phyloP scores from a whole-genome alignment of 768 basidiomycete species.

The Omphalotus guepiniiformis region DNA sequence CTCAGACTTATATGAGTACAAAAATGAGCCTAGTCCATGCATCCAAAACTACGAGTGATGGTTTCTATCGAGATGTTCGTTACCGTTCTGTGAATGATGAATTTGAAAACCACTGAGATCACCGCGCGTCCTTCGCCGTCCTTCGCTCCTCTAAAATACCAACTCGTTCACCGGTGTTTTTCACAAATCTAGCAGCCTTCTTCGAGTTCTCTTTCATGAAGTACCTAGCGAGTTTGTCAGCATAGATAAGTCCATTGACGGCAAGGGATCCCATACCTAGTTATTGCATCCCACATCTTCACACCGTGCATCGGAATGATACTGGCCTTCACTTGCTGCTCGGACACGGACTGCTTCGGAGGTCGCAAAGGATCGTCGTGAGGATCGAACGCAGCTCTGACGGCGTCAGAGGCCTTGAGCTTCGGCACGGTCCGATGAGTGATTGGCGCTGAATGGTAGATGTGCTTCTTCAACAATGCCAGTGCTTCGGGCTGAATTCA shows the following conservation, averaged over 20 bases:
- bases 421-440: constrained; percentile 52
- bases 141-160: constrained; percentile 5
- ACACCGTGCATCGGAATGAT: constrained; percentile 49
- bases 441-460: constrained; percentile 50
- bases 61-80: too few relatives aligned
- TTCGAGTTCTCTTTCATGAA: constrained; percentile 11
- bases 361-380: constrained; percentile 41
- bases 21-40: background rate
- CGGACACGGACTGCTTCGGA: constrained; percentile 53
- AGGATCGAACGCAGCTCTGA: constrained; percentile 47
- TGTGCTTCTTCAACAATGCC: constrained; percentile 50
- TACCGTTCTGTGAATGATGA: too few relatives aligned
- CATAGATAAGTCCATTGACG: constrained; percentile 4
- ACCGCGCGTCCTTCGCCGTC: background rate
- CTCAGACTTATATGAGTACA: constrained; percentile 2
- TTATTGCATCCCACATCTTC: constrained; percentile 48
- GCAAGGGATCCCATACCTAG: background rate
- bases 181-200: constrained; percentile 1
- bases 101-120: too few relatives aligned
- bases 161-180: background rate
- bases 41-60: too few relatives aligned
- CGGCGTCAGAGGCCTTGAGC: constrained; percentile 36
- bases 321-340: constrained; percentile 42
- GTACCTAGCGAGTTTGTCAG: constrained; percentile 2
- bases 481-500: constrained; percentile 43